Percentiles rank a stretch among this genome's conserved stretches.
Conservation (phyloP, 192 early-diverging fungal genomes). For the Chytriomyces sp. region DNA sequence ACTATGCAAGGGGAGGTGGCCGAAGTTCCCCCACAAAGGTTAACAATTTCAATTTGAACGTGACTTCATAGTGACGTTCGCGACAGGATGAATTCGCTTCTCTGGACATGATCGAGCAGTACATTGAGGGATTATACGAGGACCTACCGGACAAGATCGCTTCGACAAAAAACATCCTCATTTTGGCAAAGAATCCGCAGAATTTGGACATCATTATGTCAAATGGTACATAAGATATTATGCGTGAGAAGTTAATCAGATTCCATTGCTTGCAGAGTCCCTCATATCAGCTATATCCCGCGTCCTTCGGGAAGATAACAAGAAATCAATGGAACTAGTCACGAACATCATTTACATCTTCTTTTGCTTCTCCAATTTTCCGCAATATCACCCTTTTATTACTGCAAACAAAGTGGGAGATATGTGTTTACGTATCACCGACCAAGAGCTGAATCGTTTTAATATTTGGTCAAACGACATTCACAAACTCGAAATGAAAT, state of each 20-base stretch:
- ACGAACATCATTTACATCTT: slow-evolving; percentile 64
- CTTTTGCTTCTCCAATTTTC: slow-evolving; percentile 60
- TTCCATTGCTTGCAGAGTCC: slow-evolving; percentile 26
- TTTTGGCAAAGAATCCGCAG: slow-evolving; percentile 43
- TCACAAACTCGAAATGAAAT: slow-evolving; percentile 42
- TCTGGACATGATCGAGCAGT: slow-evolving; percentile 47
- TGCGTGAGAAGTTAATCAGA: neutral
- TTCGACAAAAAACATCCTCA: slow-evolving; percentile 49
- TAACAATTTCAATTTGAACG: neutral
- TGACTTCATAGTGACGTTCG: neutral
- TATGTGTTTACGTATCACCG: slow-evolving; percentile 56
- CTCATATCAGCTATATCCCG: slow-evolving; percentile 58
- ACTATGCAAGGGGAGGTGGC: neutral
- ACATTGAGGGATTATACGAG: slow-evolving; percentile 59
- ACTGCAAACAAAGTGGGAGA: slow-evolving; percentile 63
- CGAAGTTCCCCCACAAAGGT: slow-evolving; percentile 4
- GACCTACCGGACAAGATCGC: slow-evolving; percentile 55
- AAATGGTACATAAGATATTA: slow-evolving; percentile 34
- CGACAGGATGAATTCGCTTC: slow-evolving; percentile 35
- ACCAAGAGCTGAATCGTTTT: slow-evolving; percentile 52
- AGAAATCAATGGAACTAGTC: slow-evolving; percentile 52
- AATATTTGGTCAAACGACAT: slow-evolving; percentile 52
- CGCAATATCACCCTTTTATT: slow-evolving; percentile 54
- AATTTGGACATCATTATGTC: slow-evolving; percentile 45
- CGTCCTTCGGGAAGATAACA: slow-evolving; percentile 58